Percentiles rank a stretch among this genome's conserved stretches.
Conservation (phyloP, 164 flowering plant species). For the Echeveria elegans region DNA sequence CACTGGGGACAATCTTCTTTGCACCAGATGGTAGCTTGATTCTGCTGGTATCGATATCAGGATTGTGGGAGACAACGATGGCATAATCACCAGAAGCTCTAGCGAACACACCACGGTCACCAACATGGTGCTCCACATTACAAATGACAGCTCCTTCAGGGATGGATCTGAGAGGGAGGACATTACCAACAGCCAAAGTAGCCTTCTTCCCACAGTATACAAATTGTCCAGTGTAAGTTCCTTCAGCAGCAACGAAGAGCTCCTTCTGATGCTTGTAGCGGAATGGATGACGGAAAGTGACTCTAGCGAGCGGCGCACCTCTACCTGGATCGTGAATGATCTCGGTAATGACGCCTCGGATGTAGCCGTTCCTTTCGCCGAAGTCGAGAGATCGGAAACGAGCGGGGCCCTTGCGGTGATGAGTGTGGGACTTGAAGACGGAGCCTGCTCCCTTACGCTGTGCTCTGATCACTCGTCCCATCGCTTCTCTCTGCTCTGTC, state of each 20-base stretch:
- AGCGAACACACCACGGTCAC: not conserved
- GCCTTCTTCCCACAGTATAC: conserved; percentile 35
- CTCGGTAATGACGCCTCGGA: conserved; percentile 43
- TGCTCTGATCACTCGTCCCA: conserved; percentile 31
- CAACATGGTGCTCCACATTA: conserved; percentile 2
- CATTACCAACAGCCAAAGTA: not conserved
- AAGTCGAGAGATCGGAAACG: conserved; percentile 49
- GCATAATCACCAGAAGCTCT: not conserved
- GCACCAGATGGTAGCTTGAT: conserved; percentile 51
- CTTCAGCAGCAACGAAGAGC: conserved; percentile 55
- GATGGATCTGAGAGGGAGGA: not conserved
- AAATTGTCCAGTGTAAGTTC: conserved; percentile 52
- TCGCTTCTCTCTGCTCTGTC: too few species aligned
- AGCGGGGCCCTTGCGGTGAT: conserved; percentile 45
- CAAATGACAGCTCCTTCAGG: not conserved
- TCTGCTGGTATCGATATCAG: conserved; percentile 12
- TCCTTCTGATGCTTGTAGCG: conserved; percentile 58
- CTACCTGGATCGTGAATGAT: conserved; percentile 12
- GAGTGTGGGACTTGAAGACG: conserved; percentile 22
- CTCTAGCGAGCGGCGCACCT: not conserved
- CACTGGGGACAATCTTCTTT: conserved; percentile 48
- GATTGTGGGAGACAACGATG: not conserved
- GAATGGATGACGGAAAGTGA: conserved; percentile 24
- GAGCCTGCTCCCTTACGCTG: conserved; percentile 41
- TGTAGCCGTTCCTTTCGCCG: conserved; percentile 52